Base-by-base conservation (phyloP, 2,329 filamentous ascomycete species). In the Paraphaeosphaeria sporulosa region DNA sequence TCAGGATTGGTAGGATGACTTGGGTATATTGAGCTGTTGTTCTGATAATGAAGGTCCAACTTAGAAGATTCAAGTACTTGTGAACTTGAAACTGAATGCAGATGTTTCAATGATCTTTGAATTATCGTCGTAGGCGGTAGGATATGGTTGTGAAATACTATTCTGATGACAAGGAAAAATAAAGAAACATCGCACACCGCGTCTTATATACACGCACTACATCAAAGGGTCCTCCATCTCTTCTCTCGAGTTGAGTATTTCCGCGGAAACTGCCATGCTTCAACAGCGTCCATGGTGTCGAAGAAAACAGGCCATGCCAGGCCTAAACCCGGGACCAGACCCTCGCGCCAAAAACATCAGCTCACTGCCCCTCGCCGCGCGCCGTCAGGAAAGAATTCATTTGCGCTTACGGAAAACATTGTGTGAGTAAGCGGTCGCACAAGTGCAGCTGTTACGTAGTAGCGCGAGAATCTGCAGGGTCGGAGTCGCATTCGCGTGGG, bases 401-500 rank as follows among this genome's bases (percentile, higher is more conserved):
- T 38, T 44, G 25, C 38, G 51, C 38, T 44, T 54, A 27, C 13
- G 36, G 25, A 23, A 30, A 30, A 54, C 21, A 15, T n/a, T 4
- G 17, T 44, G 30, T 32, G 51, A 32, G 23, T 54, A 54, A 54
- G 51, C 51, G 38, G 25, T 21, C 25, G 2, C n/a, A 30, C 36
- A 9, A 27, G 17, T 12, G n/a, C 51, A 32, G 43, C 36, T 55
- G 13, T 55, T 55, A 55, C 52, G 52, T 55, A 46, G 52, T 55
- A 46, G 52, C 52, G 52, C 52, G 42, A 44, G 52, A 47, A 55
- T 23, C 32, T 55, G 52, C 52, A 55, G 42, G 52, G 42, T 46
- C 52, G 30, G 40, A 27, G 40, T 17, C 7, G 9, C 8, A 15
- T 19, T 49, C 50, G 42, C n/a, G 52, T 55, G 12, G 23, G 30